phyloP scores from a whole-genome alignment of 768 basidiomycete species.

The Panaeolus papilionaceus region DNA sequence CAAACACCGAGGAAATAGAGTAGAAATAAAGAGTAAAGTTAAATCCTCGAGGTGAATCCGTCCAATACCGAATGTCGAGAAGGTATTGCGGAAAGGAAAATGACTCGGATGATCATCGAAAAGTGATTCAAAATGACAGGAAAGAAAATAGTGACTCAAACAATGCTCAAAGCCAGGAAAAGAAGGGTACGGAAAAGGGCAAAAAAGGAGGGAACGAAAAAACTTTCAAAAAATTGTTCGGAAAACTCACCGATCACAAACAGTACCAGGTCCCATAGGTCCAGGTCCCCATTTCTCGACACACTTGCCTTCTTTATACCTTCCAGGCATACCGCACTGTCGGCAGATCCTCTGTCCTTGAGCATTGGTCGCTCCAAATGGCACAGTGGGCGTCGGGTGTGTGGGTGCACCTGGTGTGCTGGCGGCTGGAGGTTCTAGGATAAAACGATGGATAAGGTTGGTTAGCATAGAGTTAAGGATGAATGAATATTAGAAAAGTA shows the following conservation, averaged over 20 bases:
- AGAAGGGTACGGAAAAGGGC: not conserved
- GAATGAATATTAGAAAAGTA: not conserved
- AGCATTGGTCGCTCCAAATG: constrained; percentile 56
- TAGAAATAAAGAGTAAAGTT: constrained; percentile 9
- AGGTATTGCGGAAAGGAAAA: not conserved
- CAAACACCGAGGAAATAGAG: constrained; percentile 3
- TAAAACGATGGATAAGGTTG: constrained; percentile 2
- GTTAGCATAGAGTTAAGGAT: not conserved
- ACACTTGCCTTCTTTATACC: constrained; percentile 86
- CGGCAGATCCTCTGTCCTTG: constrained; percentile 79
- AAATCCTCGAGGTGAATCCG: not conserved
- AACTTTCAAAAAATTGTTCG: constrained; percentile 3
- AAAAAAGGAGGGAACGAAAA: constrained; percentile 7
- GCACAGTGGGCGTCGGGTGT: constrained; percentile 19
- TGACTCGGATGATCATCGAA: not conserved
- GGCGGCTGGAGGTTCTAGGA: constrained; percentile 23
- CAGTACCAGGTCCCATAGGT: constrained; percentile 82
- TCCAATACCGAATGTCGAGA: not conserved
- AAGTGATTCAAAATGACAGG: not conserved
- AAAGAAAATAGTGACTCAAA: not conserved
- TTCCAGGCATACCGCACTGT: constrained; percentile 73
- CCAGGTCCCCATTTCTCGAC: constrained; percentile 91
- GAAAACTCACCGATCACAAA: constrained; percentile 70
- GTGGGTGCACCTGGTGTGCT: constrained; percentile 20
- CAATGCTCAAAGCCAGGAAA: not conserved